phyloP scores from a whole-genome alignment of 805 yeast genomes.

The Teunomyces atbi region DNA sequence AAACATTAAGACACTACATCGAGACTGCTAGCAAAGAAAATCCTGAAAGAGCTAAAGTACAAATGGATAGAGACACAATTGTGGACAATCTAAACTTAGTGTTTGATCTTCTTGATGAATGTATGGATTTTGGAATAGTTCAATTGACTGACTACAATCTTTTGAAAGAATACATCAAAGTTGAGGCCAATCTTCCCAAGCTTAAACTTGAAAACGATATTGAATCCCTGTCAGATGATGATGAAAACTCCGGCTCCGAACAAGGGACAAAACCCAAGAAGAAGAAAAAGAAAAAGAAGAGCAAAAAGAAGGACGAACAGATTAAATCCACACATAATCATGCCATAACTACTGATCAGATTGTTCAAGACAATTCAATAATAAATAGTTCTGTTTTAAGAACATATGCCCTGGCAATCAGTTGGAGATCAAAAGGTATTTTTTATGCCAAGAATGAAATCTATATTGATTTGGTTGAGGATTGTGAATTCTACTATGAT shows the following conservation, averaged over 20 bases:
- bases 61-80: slow-evolving; percentile 52
- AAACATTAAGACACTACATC: slow-evolving; percentile 28
- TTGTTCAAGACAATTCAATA: slow-evolving; percentile 18
- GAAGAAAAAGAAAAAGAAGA: slow-evolving; percentile 11
- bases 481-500: slow-evolving; percentile 36
- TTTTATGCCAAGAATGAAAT: slow-evolving; percentile 45
- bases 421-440: slow-evolving; percentile 47
- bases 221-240: slow-evolving; percentile 12
- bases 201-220: slow-evolving; percentile 9
- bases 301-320: slow-evolving; percentile 9
- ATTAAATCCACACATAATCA: slow-evolving; percentile 40
- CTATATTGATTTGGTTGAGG: slow-evolving; percentile 41
- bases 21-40: background rate
- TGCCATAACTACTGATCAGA: slow-evolving; percentile 32
- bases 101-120: slow-evolving; percentile 83
- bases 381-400: slow-evolving; percentile 72
- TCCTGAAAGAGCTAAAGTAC: background rate
- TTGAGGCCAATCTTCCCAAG: slow-evolving; percentile 38
- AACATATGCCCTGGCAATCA: slow-evolving; percentile 62
- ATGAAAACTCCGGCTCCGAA: background rate
- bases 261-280: slow-evolving; percentile 10
- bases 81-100: slow-evolving; percentile 72
- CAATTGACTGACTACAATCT: slow-evolving; percentile 81
- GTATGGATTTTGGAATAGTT: slow-evolving; percentile 84
- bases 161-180: slow-evolving; percentile 72